Base-by-base conservation (phyloP, 1,284 basidiomycete genomes). In the Phellinidium pouzarii region DNA sequence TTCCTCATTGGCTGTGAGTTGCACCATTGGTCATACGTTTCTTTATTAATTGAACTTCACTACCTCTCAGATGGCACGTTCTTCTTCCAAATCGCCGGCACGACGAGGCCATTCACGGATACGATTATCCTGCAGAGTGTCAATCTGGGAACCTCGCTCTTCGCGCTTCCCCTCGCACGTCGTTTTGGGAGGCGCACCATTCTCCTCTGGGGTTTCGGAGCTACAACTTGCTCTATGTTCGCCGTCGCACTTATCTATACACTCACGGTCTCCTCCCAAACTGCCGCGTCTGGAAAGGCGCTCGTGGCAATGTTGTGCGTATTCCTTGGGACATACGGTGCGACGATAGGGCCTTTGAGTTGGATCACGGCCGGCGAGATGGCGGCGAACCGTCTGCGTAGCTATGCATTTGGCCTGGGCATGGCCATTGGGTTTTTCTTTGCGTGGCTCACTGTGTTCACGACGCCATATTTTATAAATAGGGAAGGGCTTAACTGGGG, bases 271-370 rank as follows among this genome's bases (percentile, higher is more conserved):
- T 19, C 48, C 3, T 45, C 38, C 37, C 48, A 50, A 9, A 52
- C 44, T 8, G 44, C 43, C 2, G 34, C 45, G 1, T 50, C 48
- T 1, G 59, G 56, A n/a, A 50, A 51, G 31, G 53, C 58, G 8
- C 51, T 61, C 11, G 56, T 60, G 3, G 59, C 56, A 1, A 48
- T 61, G 36, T 54, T 59, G 11, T 58, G 58, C 48, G 37, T 59
- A 12, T 61, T 51, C 44, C 43, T 51, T 36, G 55, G 45, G 11
- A 50, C 52, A 11, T 59, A 59, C 41, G 50, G 49, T 5, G 54
- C 49, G 34, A 48, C 54, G 11, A 56, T 58, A 27, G 54, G 57
- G 7, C 53, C 57, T 19, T 46, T 58, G 25, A 26, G 53, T 14
- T 59, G 58, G 58, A 47, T 50, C 22, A 44, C 52, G 4, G 57